These are phyloP conservation scores for Trichomonas tenax DNA, from an alignment of 208 protist species.

Conservation along the genomic window DNA sequence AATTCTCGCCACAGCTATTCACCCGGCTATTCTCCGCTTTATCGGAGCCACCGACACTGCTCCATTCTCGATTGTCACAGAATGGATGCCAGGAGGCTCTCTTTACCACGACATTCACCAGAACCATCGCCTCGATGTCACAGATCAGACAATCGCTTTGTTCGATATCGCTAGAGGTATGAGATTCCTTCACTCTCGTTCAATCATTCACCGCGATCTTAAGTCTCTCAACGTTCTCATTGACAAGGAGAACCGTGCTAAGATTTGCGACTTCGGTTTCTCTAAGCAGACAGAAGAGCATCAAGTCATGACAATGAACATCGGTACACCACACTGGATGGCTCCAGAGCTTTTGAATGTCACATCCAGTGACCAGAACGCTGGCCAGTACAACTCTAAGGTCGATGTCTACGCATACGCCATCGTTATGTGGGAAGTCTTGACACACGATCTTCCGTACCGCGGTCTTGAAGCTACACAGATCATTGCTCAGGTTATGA, in stretches of 20 bases:
- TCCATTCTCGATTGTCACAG: conserved; percentile 11
- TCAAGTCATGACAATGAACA: background rate
- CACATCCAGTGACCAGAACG: background rate
- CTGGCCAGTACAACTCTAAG: background rate
- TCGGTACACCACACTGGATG: conserved; percentile 11
- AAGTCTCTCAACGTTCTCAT: background rate
- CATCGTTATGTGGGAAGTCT: background rate
- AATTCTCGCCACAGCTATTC: background rate
- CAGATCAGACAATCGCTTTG: background rate
- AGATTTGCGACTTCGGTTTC: background rate
- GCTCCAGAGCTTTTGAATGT: background rate
- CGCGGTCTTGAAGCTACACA: background rate
- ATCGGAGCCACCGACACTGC: background rate
- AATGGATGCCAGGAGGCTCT: background rate
- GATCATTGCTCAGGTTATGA: background rate
- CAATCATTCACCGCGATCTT: background rate
- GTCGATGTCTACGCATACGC: conserved; percentile 22
- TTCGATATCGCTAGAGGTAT: background rate
- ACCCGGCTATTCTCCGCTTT: background rate
- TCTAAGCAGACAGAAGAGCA: background rate
- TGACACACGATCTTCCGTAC: background rate
- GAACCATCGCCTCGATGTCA: background rate
- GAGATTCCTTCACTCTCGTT: background rate
- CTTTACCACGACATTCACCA: background rate
- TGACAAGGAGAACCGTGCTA: background rate